Conservation (phyloP, 228 moss, liverwort and hornwort genomes). For the Sphagnum magellanicum region DNA sequence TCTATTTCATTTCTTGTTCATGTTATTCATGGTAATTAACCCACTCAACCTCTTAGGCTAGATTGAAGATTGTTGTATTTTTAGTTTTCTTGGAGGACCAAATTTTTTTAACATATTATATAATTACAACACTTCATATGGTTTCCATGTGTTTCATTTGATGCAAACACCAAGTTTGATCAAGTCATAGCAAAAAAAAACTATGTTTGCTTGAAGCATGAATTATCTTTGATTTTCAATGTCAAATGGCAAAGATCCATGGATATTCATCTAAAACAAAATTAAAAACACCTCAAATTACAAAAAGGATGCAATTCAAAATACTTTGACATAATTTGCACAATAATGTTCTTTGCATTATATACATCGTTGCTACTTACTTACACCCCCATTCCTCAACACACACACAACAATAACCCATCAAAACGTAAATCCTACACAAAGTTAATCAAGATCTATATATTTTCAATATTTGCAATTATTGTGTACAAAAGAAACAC, state of each 20-base stretch:
- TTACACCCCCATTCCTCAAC: no score
- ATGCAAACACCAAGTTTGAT: not conserved
- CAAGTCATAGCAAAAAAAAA: conserved; percentile 33
- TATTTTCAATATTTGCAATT: no score
- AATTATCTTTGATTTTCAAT: conserved; percentile 8
- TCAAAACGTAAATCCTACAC: no score
- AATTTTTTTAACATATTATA: not conserved
- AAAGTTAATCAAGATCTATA: no score
- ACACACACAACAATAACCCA: no score
- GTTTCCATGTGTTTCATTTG: not conserved
- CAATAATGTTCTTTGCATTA: no score
- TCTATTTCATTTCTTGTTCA: conserved; percentile 60
- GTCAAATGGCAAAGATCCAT: conserved; percentile 23
- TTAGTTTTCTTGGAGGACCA: conserved; percentile 16
- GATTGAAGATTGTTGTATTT: conserved; percentile 24
- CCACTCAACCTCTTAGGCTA: conserved; percentile 44
- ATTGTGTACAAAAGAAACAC: no score
- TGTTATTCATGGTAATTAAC: conserved; percentile 53
- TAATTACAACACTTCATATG: not conserved
- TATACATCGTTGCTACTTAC: no score
- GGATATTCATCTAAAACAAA: conserved; percentile 10
- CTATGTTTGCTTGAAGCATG: conserved; percentile 17
- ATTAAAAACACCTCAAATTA: no score
- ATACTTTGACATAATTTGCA: no score
- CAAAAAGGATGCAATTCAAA: no score